phyloP scores from a whole-genome alignment of 257 asterid species.

The Cruciata laevipes region DNA sequence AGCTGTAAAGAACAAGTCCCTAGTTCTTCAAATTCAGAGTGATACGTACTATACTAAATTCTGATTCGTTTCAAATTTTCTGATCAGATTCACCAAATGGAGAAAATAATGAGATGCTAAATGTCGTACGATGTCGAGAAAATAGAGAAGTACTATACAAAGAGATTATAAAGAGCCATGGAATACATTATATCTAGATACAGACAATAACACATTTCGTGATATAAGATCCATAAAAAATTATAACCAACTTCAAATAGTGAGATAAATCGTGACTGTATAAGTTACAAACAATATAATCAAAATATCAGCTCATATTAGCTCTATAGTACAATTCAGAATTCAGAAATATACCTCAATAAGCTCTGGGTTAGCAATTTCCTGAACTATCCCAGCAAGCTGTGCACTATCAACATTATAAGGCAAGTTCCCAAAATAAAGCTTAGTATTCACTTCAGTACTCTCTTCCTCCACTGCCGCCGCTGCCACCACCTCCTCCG shows the following conservation, averaged over 20 bases:
- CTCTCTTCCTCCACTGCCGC: constrained; percentile 15
- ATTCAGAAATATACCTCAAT: constrained; percentile 53
- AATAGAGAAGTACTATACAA: no score
- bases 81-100: no score
- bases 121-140: no score
- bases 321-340: background rate
- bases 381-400: constrained; percentile 89
- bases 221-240: background rate
- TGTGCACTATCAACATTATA: constrained; percentile 83
- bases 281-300: background rate
- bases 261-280: background rate
- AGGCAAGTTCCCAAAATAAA: constrained; percentile 89
- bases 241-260: background rate
- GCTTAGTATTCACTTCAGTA: constrained; percentile 48
- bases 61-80: no score
- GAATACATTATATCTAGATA: no score
- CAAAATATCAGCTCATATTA: background rate
- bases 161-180: background rate
- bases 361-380: constrained; percentile 78
- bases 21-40: background rate
- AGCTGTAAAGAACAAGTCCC: background rate
- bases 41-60: no score
- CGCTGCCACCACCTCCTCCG: constrained; percentile 12
- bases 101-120: no score
- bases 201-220: background rate